phyloP scores from a whole-genome alignment of 1,284 basidiomycete species.

The Moniliella sp. region DNA sequence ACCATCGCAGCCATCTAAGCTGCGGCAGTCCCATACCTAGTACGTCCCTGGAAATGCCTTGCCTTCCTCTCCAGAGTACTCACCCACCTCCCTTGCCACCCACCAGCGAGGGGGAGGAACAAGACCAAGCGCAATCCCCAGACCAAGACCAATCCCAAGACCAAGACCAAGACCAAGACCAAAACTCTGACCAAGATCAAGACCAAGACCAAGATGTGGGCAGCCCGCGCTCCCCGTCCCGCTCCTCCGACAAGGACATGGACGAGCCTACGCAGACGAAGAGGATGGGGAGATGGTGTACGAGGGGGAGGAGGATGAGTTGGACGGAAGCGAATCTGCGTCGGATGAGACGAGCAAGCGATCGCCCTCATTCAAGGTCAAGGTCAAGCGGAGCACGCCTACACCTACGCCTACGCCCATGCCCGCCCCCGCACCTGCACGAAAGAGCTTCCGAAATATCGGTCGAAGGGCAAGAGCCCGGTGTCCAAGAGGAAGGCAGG shows the following conservation, averaged over 20 bases:
- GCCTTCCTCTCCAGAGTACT: no score
- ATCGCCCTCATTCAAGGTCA: not conserved
- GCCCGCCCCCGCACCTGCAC: no score
- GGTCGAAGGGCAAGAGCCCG: no score
- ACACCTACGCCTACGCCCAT: slow-evolving; percentile 7
- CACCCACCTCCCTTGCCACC: no score
- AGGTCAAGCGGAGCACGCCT: slow-evolving; percentile 2
- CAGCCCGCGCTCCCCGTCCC: not conserved
- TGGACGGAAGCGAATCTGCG: not conserved
- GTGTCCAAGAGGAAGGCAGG: no score
- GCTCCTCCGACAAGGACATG: not conserved
- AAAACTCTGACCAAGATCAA: not conserved
- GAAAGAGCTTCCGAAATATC: no score
- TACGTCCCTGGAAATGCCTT: no score
- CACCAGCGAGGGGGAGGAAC: no score
- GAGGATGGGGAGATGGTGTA: slow-evolving; percentile 1
- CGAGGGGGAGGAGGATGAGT: slow-evolving; percentile 1
- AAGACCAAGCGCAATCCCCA: no score
- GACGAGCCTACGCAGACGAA: slow-evolving; percentile 1
- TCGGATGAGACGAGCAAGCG: slow-evolving; percentile 4
- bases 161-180: not conserved
- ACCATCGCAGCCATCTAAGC: no score
- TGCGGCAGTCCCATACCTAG: no score
- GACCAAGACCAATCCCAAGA: not conserved
- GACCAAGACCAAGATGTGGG: not conserved